Evolutionary conservation across 1,284 basidiomycete genomes (phyloP), one percentile per base, ranked within the genome.

Genomic region (Amylostereum areolatum): DNA sequence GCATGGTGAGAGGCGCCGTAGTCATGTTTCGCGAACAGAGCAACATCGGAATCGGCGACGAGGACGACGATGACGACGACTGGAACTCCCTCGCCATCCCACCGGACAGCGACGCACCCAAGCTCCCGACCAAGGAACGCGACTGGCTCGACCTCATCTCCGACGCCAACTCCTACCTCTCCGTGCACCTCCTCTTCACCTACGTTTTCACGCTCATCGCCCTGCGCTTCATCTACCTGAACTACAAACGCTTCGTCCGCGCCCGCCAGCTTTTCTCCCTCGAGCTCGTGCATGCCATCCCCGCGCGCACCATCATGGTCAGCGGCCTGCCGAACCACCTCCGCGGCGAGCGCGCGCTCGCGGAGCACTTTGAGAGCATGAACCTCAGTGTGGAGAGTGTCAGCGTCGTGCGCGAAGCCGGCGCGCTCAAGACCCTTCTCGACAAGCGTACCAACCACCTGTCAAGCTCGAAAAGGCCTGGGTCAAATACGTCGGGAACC

Each of bases 351-450:
- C 80, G 86, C 7, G 78, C 89, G 0, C 72, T 99, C 11, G 91
- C 92, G 0, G 90, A 94, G 55, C 97, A 98, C 67, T 98, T 97
- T 65, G 95, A 97, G 64, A 80, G 80, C 48, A 85, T 91, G 78
- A 77, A 74, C 3, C 67, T 92, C 32, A 75, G 73, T 35, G 92
- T 96, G 5, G 93, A 95, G 68, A 91, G 89, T 60, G 92, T 97
- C 25, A 90, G 81, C n/a, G 77, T 98, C 3, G 90, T 88, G 52
- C 74, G 94, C 45, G 89, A 96, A 55, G 86, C 96, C 0, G 82
- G 80, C 3, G 78, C 79, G 2, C 68, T 99, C 42, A 84, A 88
- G 53, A 62, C 68, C 3, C 73, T 95, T 3, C 69, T 99, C 49
- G 86, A 92, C 53, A 72, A 74, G 56, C 73, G 96, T 39, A 95